Evolutionary conservation across 306 rosid species (phyloP).

Genomic region (Castanea crenata): DNA sequence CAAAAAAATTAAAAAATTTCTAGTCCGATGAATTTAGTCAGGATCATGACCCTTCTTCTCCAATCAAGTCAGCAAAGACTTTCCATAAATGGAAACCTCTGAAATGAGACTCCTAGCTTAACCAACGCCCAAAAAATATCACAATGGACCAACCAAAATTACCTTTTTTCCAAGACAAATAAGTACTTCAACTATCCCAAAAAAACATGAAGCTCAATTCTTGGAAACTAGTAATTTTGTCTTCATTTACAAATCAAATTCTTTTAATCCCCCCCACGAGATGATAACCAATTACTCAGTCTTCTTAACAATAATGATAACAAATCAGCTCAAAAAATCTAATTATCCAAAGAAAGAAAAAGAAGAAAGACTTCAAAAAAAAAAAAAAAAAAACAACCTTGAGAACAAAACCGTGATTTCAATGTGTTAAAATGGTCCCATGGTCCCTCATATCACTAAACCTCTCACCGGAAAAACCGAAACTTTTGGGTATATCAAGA

Average conservation of each 20-base stretch:
- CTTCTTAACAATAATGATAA: constrained; percentile 14
- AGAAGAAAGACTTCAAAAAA: constrained; percentile 16
- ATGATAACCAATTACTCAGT: neutral
- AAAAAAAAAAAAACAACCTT: constrained; percentile 2
- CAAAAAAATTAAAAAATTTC: neutral
- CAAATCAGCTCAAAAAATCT: neutral
- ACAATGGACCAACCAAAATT: constrained; percentile 13
- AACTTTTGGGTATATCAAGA: neutral
- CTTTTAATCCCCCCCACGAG: constrained; percentile 19
- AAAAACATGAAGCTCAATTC: constrained; percentile 3
- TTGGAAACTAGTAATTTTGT: neutral
- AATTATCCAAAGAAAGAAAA: neutral
- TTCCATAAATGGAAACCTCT: neutral
- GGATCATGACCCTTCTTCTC: constrained; percentile 18
- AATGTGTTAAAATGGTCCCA: neutral
- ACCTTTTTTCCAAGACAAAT: constrained; percentile 2
- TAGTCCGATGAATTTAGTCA: constrained; percentile 1
- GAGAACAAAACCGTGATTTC: constrained; percentile 38
- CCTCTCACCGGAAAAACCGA: neutral
- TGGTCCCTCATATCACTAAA: constrained; percentile 25
- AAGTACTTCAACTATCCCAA: constrained; percentile 11
- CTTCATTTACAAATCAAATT: neutral
- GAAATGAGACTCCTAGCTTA: neutral
- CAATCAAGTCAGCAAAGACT: constrained; percentile 22
- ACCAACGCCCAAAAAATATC: constrained; percentile 12